Evolutionary conservation across 169 alveolate genomes (phyloP), one percentile per base, ranked within the genome.

Genomic region (Eimeria praecox): DNA sequence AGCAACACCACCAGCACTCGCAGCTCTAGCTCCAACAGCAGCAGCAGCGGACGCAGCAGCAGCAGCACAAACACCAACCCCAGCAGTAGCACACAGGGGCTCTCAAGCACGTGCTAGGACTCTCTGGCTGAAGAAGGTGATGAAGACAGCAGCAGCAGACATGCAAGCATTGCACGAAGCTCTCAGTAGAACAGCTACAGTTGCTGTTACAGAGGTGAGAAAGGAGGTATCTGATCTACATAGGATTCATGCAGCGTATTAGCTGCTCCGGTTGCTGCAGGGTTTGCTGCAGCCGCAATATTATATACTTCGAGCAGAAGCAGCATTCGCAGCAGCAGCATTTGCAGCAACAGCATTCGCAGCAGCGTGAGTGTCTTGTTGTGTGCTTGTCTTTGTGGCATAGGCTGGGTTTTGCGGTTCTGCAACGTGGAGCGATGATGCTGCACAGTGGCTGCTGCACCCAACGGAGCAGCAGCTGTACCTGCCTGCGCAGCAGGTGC

Each of bases 401-500:
- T 59, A 75, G 86, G 59, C 86, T 24, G 86, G 56, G 59, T 1
- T 12, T 10, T 38, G 33, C n/a, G 56, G 3, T 75, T 35, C 62
- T 38, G 38, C 59, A n/a, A 20, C 78, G 6, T 5, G 52, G 59
- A 4, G 59, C 56, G 12, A 54, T 16, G 62, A 1, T 75, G 86
- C 54, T 42, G 59, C 56, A 40, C 59, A 18, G 6, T 69, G 52
- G 86, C 62, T 75, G 86, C 86, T 75, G 59, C 52, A 75, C 56
- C 62, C 56, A 35, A 75, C 86, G 38, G 62, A 75, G 59, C 62
- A 75, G 86, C 86, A 75, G 33, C 86, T n/a, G 86, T 35, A 75
- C 8, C 86, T 69, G 46, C 78, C n/a, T 2, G 78, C 46, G n/a
- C 86, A 75, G 86, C 86, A 40, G 86, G 49, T 42, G 62, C 86